A percentile compares a stretch with the other conserved stretches of the same genome.
Evolutionary conservation across 2,329 filamentous ascomycete genomes (phyloP).

Genomic region (Diaporthe sp.): DNA sequence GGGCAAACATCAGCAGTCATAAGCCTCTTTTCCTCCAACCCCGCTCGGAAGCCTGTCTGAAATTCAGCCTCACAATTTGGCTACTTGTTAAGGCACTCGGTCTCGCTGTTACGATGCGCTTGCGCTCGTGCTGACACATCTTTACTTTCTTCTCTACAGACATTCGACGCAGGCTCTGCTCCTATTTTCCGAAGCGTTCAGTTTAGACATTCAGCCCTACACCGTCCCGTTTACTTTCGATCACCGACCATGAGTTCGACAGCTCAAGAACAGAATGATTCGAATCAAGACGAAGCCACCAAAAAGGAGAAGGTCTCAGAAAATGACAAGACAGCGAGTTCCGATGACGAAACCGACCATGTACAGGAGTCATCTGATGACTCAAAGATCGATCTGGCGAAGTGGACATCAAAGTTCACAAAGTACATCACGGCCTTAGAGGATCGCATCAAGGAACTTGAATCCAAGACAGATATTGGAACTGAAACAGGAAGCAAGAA

Average conservation of each 20-base stretch:
- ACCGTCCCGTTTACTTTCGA: neutral
- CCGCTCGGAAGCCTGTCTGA: neutral
- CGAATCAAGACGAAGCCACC: neutral
- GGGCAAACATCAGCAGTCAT: neutral
- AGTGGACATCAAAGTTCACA: neutral
- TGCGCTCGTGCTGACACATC: neutral
- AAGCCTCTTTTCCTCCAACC: neutral
- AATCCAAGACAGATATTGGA: neutral
- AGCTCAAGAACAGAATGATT: neutral
- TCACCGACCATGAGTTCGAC: neutral
- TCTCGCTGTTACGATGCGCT: no score
- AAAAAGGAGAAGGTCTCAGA: neutral
- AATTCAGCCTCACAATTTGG: neutral
- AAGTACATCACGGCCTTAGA: neutral
- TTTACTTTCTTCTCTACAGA: neutral
- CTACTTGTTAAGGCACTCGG: neutral
- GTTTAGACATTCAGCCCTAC: neutral
- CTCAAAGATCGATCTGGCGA: neutral
- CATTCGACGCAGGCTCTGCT: neutral
- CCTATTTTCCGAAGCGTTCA: neutral
- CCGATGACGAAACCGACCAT: neutral
- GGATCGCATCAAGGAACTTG: neutral
- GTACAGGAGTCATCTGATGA: neutral
- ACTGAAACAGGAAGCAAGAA: neutral
- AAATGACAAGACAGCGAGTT: neutral